Base-by-base conservation (phyloP, 2,329 filamentous ascomycete species). In the Cladosporium velox region DNA sequence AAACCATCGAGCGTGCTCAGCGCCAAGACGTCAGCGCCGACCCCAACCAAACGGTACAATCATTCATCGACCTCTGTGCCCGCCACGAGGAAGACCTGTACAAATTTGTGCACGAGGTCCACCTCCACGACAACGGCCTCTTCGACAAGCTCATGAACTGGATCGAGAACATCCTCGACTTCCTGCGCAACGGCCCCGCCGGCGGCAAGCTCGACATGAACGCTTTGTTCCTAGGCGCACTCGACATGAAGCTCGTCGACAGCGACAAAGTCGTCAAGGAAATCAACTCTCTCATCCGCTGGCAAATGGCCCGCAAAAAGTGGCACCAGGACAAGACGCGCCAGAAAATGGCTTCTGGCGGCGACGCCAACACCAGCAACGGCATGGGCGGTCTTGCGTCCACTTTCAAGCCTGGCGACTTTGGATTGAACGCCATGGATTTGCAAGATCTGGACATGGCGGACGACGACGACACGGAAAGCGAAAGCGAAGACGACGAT, bases 271-370 rank as follows among this genome's bases (percentile, higher is more conserved):
- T 91, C 0, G 87, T 93, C 10, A 80, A 80, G 3, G 95, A 99
- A 80, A 93, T 98, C 74, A 88, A 98, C 74, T 82, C 86, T 34
- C 83, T 99, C 59, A 95, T 99, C 72, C 85, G 89, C 58, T 99
- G 95, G 95, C 95, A 99, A 78, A 92, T 93, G 76, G 91, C 92
- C 51, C 85, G 95, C 65, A 98, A 99, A 85, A 94, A 94, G 80
- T 99, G 95, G 95, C 95, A 99, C 77, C 89, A 94, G 68, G 92
- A 96, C 80, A 99, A 99, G 84, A 99, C 95, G 10, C 84, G 93
- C 64, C 95, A 98, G 81, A 99, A 99, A 85, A 98, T 99, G 95
- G 95, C 95, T 0, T 93, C 92, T 2, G 60, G 60, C 34, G 59
- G 59, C 28, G 60, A 51, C 8, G 60, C 21, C 24, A 83, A 83